Base-by-base conservation (phyloP, 257 asterid genomes). In the Cordia subcordata region DNA sequence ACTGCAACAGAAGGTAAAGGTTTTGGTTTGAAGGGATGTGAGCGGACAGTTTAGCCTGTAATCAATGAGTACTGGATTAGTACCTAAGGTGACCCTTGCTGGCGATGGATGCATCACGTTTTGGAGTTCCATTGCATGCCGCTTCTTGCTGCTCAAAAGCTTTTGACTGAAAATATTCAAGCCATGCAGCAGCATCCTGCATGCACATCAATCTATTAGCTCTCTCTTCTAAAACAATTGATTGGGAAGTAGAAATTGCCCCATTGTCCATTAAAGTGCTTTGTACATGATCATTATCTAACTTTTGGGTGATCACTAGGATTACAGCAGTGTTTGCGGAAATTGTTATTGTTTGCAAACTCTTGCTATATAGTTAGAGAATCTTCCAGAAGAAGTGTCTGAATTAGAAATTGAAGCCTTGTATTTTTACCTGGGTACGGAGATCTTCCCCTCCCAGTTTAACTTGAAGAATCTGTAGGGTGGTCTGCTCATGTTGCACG, bases 161-260 rank as follows among this genome's bases (percentile, higher is more conserved):
- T 73, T 90, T 93, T 47, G 99, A 93, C 77, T 93, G 97, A 62
- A 93, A 93, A 76, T 89, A 93, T 64, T 93, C 99, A 44, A 87
- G 99, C 99, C 99, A 93, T 44, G 99, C 97, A 72, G 97, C 97
- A 75, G 99, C 99, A 83, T 93, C 99, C 99, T 93, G 81, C 69
- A 83, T 49, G 57, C 40, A 17, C 52, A 64, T 75, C 35, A 67
- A 54, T 38, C 18, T n/a, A 19, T 60, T 8, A 71, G 18, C 23
- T 12, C 27, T 49, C 54, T 49, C 23, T 49, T 37, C 61, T 23
- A 37, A 47, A 49, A 49, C 54, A 13, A 49, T 5, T 11, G 27
- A 3, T 27, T 27, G 35, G 3, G 35, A 49, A 49, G 20, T 13
- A 49, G 11, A 21, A 13, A 49, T 17, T 3, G 12, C 16, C 54